Percentiles rank a stretch among this genome's conserved stretches.
Conservation (phyloP, 257 asterid species). For the Solanum acaule region DNA sequence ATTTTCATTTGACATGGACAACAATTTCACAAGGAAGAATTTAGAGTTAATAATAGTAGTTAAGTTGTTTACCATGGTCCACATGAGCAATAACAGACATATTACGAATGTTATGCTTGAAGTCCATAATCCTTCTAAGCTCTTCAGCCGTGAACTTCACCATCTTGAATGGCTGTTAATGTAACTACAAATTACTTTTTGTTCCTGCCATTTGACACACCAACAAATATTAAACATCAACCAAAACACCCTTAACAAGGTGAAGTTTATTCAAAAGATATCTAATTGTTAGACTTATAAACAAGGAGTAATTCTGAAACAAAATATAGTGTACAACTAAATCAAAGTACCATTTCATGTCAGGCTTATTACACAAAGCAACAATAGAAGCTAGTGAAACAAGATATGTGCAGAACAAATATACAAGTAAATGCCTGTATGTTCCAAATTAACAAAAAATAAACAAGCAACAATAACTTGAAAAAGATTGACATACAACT, state of each 20-base stretch:
- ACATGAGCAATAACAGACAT: conserved; percentile 44
- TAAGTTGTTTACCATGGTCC: conserved; percentile 24
- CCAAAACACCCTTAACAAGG: not conserved
- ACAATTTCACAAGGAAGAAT: not conserved
- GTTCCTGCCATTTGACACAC: not conserved
- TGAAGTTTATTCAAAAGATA: not conserved
- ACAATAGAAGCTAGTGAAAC: not conserved
- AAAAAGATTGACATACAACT: not conserved
- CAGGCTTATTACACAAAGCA: not conserved
- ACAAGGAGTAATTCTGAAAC: not conserved
- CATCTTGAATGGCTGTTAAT: not conserved
- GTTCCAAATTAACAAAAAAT: not conserved
- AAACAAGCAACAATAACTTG: not conserved
- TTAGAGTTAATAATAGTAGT: too few relatives aligned
- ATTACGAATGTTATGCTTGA: conserved; percentile 30
- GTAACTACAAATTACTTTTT: not conserved
- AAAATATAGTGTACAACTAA: not conserved
- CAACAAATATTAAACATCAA: not conserved
- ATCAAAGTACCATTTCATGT: not conserved
- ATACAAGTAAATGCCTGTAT: not conserved
- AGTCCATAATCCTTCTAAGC: conserved; percentile 35
- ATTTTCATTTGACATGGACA: not conserved
- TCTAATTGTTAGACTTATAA: not conserved
- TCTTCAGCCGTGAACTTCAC: conserved; percentile 42
- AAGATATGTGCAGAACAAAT: not conserved